Conservation (phyloP, 2,329 filamentous ascomycete genomes). For the Alternaria gansuensis region DNA sequence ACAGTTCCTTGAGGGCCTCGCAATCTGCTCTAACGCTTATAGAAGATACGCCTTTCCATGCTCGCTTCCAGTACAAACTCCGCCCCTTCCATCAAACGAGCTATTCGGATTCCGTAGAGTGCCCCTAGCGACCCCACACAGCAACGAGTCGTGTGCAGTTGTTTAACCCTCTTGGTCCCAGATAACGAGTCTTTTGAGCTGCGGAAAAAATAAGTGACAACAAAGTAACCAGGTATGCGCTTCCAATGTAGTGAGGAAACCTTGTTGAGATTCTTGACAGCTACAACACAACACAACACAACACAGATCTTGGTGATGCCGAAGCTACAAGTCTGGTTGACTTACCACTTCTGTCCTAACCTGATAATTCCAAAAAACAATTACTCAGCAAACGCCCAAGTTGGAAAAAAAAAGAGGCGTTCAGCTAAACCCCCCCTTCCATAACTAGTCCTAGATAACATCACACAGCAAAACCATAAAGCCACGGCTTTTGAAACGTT, state of each 20-base stretch:
- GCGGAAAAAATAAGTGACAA: too few species aligned
- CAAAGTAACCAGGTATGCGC: too few species aligned
- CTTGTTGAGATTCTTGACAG: too few species aligned
- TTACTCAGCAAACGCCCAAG: too few species aligned
- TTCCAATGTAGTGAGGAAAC: too few species aligned
- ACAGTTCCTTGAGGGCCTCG: not conserved
- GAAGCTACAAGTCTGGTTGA: too few species aligned
- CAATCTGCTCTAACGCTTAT: not conserved
- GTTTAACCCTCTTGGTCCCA: conserved; percentile 10
- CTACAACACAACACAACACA: too few species aligned
- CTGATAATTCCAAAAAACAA: too few species aligned
- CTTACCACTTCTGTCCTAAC: too few species aligned
- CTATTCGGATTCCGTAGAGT: conserved; percentile 18
- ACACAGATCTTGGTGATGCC: too few species aligned
- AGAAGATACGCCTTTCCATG: too few species aligned
- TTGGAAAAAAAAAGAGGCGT: too few species aligned
- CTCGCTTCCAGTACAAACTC: conserved; percentile 23
- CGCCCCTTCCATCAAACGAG: conserved; percentile 22
- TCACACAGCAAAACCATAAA: not conserved
- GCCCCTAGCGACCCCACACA: conserved; percentile 16
- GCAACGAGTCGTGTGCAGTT: conserved; percentile 7
- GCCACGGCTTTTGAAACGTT: conserved; percentile 3
- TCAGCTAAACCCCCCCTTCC: not conserved
- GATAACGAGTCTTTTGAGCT: conserved; percentile 9
- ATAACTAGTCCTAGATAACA: not conserved